Conservation (phyloP, 1,284 basidiomycete species). For the Heimioporus retisporus region DNA sequence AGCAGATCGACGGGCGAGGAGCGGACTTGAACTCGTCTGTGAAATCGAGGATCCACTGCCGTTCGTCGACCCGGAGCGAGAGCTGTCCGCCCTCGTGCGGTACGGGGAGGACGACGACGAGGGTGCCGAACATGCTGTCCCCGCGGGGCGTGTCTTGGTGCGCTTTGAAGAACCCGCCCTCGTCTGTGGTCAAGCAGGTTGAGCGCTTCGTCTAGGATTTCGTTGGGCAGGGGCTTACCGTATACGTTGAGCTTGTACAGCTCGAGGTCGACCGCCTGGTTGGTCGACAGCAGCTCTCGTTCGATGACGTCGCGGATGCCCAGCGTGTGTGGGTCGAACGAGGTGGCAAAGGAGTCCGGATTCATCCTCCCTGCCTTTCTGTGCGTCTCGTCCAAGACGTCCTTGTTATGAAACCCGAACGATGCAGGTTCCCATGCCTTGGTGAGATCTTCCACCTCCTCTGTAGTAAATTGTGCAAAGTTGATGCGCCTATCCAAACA, state of each 20-base stretch:
- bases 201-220: too few species aligned
- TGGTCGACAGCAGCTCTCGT: slow-evolving; percentile 34
- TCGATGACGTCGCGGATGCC: slow-evolving; percentile 9
- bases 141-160: slow-evolving; percentile 31
- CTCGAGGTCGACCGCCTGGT: slow-evolving; percentile 32
- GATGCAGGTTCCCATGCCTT: slow-evolving; percentile 11
- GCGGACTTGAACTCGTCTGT: slow-evolving; percentile 12
- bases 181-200: slow-evolving; percentile 9
- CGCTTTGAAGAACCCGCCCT: slow-evolving; percentile 21
- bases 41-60: slow-evolving; percentile 41
- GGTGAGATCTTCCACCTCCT: slow-evolving; percentile 5
- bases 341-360: slow-evolving; percentile 32
- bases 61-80: slow-evolving; percentile 38
- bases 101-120: slow-evolving; percentile 51
- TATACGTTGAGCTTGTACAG: slow-evolving; percentile 39
- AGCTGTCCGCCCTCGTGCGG: slow-evolving; percentile 49
- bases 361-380: slow-evolving; percentile 48
- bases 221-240: too few species aligned
- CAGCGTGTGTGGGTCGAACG: slow-evolving; percentile 31
- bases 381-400: slow-evolving; percentile 29
- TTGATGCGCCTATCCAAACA: slow-evolving; percentile 3
- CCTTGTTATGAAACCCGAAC: not conserved
- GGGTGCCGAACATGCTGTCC: slow-evolving; percentile 46
- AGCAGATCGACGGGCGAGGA: slow-evolving; percentile 23
- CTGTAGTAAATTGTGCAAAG: not conserved